phyloP scores from a whole-genome alignment of 169 alveolate genomes.

The Fabrea salina region DNA sequence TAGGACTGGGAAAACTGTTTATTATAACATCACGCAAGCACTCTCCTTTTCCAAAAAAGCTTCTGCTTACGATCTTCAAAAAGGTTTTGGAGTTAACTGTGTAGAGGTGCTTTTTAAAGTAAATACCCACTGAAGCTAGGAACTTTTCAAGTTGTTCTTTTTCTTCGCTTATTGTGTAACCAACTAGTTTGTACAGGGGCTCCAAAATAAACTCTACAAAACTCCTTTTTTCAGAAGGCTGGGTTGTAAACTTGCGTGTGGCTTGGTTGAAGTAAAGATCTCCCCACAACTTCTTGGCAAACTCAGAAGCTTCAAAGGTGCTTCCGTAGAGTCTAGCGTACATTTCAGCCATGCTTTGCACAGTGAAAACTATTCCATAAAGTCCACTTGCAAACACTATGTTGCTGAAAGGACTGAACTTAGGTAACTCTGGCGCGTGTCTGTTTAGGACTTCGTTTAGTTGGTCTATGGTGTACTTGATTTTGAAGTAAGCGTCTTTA shows the following conservation, averaged over 20 bases:
- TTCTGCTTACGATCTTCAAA: constrained; percentile 70
- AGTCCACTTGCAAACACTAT: constrained; percentile 94
- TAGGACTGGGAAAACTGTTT: constrained; percentile 9
- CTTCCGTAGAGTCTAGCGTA: constrained; percentile 67
- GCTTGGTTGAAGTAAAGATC: constrained; percentile 81
- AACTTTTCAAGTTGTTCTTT: constrained; percentile 90
- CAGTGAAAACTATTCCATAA: constrained; percentile 91
- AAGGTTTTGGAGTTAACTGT: constrained; percentile 81
- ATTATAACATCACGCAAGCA: constrained; percentile 24
- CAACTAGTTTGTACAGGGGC: constrained; percentile 97
- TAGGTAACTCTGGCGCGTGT: constrained; percentile 26
- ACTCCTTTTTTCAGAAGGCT: constrained; percentile 81
- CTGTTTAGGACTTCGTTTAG: constrained; percentile 60
- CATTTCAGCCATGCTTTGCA: constrained; percentile 90
- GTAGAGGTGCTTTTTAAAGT: constrained; percentile 76
- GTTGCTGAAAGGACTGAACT: constrained; percentile 90
- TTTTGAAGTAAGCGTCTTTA: constrained; percentile 97
- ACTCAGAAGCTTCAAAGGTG: constrained; percentile 59
- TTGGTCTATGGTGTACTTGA: constrained; percentile 82
- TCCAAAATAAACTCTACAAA: constrained; percentile 97
- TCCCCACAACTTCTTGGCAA: constrained; percentile 89
- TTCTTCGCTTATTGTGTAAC: constrained; percentile 95
- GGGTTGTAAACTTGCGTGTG: constrained; percentile 64
- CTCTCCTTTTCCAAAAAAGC: constrained; percentile 73
- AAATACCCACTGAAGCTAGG: constrained; percentile 72